Conservation (phyloP, 2,329 filamentous ascomycete species). For the Pestalotiopsis sp. region DNA sequence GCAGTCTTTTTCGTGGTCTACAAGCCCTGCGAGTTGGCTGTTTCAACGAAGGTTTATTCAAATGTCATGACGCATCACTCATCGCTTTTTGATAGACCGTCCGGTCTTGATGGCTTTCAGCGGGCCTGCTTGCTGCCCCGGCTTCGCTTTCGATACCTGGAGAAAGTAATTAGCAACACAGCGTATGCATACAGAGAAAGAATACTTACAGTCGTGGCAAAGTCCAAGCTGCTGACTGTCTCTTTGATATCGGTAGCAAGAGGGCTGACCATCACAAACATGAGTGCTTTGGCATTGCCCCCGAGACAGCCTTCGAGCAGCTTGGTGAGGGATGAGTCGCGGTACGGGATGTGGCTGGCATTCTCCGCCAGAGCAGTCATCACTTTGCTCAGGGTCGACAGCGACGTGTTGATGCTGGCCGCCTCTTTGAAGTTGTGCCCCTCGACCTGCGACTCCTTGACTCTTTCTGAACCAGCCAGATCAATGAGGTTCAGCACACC, state of each 20-base stretch:
- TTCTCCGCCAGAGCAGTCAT: slow-evolving; percentile 20
- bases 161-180: not conserved
- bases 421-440: slow-evolving; percentile 22
- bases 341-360: slow-evolving; percentile 16
- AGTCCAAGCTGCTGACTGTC: slow-evolving; percentile 18
- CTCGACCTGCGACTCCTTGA: slow-evolving; percentile 38
- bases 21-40: not conserved
- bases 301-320: slow-evolving; percentile 25
- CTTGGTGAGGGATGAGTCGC: slow-evolving; percentile 22
- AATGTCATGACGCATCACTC: not conserved
- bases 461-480: slow-evolving; percentile 86
- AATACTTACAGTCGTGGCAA: slow-evolving; percentile 17
- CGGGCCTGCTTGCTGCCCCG: slow-evolving; percentile 12
- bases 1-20: not conserved
- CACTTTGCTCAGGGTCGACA: slow-evolving; percentile 19
- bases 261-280: slow-evolving; percentile 32
- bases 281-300: slow-evolving; percentile 26
- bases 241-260: slow-evolving; percentile 19
- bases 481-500: slow-evolving; percentile 96
- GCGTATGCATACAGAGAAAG: not conserved
- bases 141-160: slow-evolving; percentile 18
- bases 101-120: slow-evolving; percentile 17
- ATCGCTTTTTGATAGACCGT: slow-evolving; percentile 9
- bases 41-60: slow-evolving; percentile 1
- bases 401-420: slow-evolving; percentile 24